Evolutionary conservation across 371 early-diverging fungal species (phyloP).

Genomic region (Mortierella sp.): DNA sequence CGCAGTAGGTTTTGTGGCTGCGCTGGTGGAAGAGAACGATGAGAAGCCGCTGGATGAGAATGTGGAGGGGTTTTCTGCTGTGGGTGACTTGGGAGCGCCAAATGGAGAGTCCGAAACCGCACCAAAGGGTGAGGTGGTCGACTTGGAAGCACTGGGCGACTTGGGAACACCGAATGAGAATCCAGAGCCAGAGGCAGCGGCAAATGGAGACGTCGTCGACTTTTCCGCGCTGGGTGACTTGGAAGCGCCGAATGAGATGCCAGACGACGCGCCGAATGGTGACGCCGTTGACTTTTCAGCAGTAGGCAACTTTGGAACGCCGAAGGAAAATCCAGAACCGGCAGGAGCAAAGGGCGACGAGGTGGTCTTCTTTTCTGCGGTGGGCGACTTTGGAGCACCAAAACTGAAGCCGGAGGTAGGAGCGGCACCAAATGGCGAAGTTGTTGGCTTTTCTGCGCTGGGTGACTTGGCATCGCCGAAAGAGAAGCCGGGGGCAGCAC

Average conservation of each 20-base stretch:
- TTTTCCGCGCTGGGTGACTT: not conserved
- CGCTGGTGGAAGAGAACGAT: not conserved
- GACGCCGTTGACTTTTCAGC: not conserved
- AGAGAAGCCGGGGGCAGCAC: not conserved
- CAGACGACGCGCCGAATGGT: not conserved
- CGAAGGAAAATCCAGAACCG: not conserved
- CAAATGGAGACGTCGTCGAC: not conserved
- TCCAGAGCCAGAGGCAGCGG: not conserved
- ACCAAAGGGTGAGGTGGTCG: not conserved
- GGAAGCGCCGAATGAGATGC: not conserved
- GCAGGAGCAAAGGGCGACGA: not conserved
- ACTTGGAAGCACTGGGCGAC: not conserved
- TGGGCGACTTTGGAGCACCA: not conserved
- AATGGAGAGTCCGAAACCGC: not conserved
- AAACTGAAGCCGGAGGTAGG: not conserved
- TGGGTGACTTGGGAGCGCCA: not conserved
- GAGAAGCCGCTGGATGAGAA: not conserved
- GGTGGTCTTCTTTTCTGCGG: not conserved
- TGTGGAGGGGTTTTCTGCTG: not conserved
- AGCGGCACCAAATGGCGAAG: not conserved
- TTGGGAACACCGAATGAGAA: constrained; percentile 4
- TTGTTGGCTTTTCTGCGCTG: not conserved
- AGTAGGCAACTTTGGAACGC: not conserved
- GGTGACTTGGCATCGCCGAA: not conserved
- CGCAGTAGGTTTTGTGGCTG: not conserved